Conservation (phyloP, 1,139 yeast genomes). For the Yamadazyma taylorii region DNA sequence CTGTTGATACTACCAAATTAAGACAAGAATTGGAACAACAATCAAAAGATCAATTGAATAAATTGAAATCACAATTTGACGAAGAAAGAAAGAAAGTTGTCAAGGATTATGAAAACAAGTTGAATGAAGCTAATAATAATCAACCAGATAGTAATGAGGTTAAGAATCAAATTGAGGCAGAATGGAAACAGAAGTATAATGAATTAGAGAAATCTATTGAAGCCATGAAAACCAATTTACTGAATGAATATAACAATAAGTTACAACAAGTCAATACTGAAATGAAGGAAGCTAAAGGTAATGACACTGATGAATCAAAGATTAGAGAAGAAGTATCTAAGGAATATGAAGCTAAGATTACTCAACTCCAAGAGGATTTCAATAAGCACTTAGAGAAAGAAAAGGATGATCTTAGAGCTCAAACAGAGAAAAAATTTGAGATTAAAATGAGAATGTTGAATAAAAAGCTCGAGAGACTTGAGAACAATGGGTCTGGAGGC, state of each 20-base stretch:
- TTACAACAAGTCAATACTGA: slow-evolving; percentile 18
- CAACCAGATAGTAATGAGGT: background rate
- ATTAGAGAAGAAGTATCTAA: slow-evolving; percentile 8
- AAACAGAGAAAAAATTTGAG: slow-evolving; percentile 42
- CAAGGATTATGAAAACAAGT: slow-evolving; percentile 12
- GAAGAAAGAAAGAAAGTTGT: slow-evolving; percentile 14
- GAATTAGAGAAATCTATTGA: slow-evolving; percentile 22
- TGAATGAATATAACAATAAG: slow-evolving; percentile 20
- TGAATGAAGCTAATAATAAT: slow-evolving; percentile 3
- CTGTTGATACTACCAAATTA: slow-evolving; percentile 5
- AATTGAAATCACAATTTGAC: slow-evolving; percentile 12
- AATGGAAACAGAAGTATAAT: slow-evolving; percentile 15
- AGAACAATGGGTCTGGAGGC: slow-evolving; percentile 13
- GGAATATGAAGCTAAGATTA: slow-evolving; percentile 24
- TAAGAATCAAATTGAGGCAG: slow-evolving; percentile 4
- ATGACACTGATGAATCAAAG: slow-evolving; percentile 10
- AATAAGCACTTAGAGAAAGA: slow-evolving; percentile 32
- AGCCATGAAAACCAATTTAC: slow-evolving; percentile 19
- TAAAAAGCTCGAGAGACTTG: slow-evolving; percentile 41
- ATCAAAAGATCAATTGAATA: slow-evolving; percentile 12
- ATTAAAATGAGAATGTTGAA: slow-evolving; percentile 44
- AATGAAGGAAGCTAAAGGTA: slow-evolving; percentile 11
- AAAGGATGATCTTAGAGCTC: slow-evolving; percentile 28
- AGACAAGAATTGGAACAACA: slow-evolving; percentile 12
- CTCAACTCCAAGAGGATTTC: slow-evolving; percentile 27